A percentile compares a stretch with the other conserved stretches of the same genome.
phyloP scores from a whole-genome alignment of 2,329 filamentous ascomycete species.

The Ophiostoma pallidulum region DNA sequence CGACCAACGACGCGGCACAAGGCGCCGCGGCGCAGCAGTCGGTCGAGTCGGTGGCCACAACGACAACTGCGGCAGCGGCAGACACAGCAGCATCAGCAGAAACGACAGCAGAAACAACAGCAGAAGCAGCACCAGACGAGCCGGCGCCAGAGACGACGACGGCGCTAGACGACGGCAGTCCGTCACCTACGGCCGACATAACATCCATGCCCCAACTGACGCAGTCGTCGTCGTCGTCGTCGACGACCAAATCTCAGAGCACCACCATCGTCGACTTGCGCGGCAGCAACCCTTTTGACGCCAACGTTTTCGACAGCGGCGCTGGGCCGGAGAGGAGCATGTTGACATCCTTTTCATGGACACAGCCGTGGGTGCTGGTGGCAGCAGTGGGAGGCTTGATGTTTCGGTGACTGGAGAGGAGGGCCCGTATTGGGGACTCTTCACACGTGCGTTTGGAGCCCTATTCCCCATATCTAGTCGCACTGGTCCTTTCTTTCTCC shows the following conservation, averaged over 20 bases:
- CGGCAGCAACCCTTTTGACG: constrained; percentile 23
- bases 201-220: neutral
- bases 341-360: neutral
- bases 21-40: neutral
- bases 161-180: too few species aligned
- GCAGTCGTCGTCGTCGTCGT: neutral
- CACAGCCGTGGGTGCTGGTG: neutral
- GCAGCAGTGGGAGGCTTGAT: constrained; percentile 1
- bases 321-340: constrained; percentile 3
- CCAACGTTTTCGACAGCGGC: neutral
- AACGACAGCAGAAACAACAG: neutral
- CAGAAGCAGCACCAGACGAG: too few species aligned
- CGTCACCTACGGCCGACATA: neutral
- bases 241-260: neutral
- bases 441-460: neutral
- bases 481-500: neutral
- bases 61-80: too few species aligned
- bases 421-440: too few species aligned
- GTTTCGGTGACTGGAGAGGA: neutral
- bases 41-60: neutral
- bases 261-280: neutral
- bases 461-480: neutral
- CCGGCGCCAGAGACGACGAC: neutral
- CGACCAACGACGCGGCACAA: neutral
- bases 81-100: neutral